These are phyloP conservation scores for Pulveroboletus sp. DNA, from an alignment of 768 basidiomycete species.

Conservation along the genomic window DNA sequence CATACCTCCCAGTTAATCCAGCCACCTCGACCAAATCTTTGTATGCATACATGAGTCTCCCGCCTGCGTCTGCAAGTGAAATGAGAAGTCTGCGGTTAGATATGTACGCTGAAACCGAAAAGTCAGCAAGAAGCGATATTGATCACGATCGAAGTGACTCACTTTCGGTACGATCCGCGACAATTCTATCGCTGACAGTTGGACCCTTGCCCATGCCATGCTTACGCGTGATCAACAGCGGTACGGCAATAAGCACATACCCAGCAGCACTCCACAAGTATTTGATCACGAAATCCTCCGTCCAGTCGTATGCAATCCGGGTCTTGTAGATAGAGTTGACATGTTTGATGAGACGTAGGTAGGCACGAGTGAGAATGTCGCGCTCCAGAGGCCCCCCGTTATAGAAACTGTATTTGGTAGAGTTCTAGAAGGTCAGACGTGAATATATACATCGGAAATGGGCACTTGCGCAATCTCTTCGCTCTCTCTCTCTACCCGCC, in stretches of 20 bases:
- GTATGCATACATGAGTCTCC: conserved; percentile 93
- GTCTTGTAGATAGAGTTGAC: conserved; percentile 94
- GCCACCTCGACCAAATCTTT: conserved; percentile 95
- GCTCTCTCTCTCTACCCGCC: conserved; percentile 78
- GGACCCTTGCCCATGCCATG: conserved; percentile 7
- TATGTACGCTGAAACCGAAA: conserved; percentile 61
- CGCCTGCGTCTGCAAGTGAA: conserved; percentile 95
- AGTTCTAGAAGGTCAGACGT: background rate
- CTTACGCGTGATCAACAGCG: conserved; percentile 66
- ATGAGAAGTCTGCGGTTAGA: conserved; percentile 87
- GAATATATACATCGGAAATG: background rate
- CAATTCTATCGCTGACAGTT: conserved; percentile 26
- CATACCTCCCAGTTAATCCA: conserved; percentile 67
- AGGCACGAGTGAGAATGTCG: conserved; percentile 74
- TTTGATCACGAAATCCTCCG: conserved; percentile 95
- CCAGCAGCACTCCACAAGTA: conserved; percentile 94
- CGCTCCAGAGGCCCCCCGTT: conserved; percentile 81
- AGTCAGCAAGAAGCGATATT: background rate
- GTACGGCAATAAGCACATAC: conserved; percentile 87
- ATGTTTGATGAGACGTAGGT: conserved; percentile 77
- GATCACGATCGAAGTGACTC: conserved; percentile 3
- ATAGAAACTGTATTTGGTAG: conserved; percentile 61
- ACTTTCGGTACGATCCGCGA: conserved; percentile 52
- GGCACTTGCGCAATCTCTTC: conserved; percentile 84
- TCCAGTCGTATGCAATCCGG: conserved; percentile 91